Percentiles rank a stretch among this genome's conserved stretches.
phyloP scores from a whole-genome alignment of 352 stramenopile species.

The Pythium guiyangense region DNA sequence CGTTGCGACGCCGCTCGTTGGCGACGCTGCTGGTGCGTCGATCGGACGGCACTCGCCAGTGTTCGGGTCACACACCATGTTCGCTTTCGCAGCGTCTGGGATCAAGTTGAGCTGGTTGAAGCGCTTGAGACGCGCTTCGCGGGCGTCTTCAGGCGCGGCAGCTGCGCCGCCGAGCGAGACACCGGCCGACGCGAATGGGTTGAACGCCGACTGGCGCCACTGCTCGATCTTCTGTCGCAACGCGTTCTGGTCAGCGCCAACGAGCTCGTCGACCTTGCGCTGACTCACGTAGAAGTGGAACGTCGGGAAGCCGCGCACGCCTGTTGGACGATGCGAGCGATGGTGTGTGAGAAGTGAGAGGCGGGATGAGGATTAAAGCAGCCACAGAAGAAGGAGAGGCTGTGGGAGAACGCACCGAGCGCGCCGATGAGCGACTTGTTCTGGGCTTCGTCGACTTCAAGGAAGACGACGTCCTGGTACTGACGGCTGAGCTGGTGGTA shows the following conservation, averaged over 20 bases:
- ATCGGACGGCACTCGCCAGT: conserved; percentile 50
- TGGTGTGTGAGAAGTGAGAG: no score
- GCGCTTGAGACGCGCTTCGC: conserved; percentile 73
- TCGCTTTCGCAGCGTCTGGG: conserved; percentile 31
- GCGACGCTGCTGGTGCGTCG: conserved; percentile 3
- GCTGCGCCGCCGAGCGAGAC: conserved; percentile 46
- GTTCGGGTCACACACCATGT: conserved; percentile 63
- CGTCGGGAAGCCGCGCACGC: conserved; percentile 85
- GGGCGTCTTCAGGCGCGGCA: conserved; percentile 37
- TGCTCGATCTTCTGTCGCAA: conserved; percentile 86
- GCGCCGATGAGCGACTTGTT: conserved; percentile 80
- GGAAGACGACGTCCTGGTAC: conserved; percentile 86
- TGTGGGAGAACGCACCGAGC: conserved; percentile 27
- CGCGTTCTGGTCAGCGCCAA: conserved; percentile 79
- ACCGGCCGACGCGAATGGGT: conserved; percentile 77
- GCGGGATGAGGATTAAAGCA: background rate
- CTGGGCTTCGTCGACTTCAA: conserved; percentile 80
- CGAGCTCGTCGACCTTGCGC: conserved; percentile 84
- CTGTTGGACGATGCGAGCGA: conserved; percentile 5
- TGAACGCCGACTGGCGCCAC: conserved; percentile 82
- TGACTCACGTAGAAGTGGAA: conserved; percentile 91
- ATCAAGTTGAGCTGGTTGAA: conserved; percentile 68
- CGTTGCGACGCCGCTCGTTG: conserved; percentile 6
- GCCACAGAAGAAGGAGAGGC: background rate
- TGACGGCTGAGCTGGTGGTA: conserved; percentile 77